Evolutionary conservation across 176 grass and related monocot species (phyloP).

Genomic region (Carex pumila): DNA sequence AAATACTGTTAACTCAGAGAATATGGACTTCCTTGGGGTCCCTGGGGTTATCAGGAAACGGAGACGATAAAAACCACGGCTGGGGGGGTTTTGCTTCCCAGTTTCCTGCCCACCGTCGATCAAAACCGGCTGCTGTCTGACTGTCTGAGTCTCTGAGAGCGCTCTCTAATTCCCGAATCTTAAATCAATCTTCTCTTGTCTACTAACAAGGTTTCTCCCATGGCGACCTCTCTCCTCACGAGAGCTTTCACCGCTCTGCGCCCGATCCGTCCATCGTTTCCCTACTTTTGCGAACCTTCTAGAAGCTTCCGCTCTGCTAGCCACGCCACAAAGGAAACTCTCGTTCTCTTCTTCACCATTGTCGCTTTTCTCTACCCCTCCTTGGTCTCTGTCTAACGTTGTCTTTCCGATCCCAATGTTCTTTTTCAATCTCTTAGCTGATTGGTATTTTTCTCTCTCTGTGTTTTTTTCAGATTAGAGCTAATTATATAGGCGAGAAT

Average conservation of each 20-base stretch:
- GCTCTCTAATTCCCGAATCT: background rate
- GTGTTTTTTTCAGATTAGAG: constrained; percentile 11
- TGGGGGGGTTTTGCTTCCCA: background rate
- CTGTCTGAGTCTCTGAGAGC: background rate
- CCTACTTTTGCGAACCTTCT: constrained; percentile 28
- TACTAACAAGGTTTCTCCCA: background rate
- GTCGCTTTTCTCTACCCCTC: constrained; percentile 37
- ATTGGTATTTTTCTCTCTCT: background rate
- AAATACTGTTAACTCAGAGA: no score
- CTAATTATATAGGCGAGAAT: background rate
- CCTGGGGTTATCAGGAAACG: background rate
- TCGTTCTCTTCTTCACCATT: constrained; percentile 35
- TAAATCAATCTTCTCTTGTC: background rate
- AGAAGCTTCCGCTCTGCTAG: constrained; percentile 20
- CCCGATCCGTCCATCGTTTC: constrained; percentile 14
- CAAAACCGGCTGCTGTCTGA: background rate
- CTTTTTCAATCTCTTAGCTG: constrained; percentile 10
- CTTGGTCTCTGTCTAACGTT: constrained; percentile 22
- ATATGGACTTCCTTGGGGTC: no score
- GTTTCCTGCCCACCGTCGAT: background rate
- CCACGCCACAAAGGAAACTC: constrained; percentile 49
- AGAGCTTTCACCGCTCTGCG: constrained; percentile 3
- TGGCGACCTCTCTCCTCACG: constrained; percentile 19
- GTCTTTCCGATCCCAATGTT: background rate
- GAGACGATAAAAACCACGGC: background rate